These are phyloP conservation scores for Anacardium occidentale DNA, from an alignment of 345 rosid species.

Conservation along the genomic window DNA sequence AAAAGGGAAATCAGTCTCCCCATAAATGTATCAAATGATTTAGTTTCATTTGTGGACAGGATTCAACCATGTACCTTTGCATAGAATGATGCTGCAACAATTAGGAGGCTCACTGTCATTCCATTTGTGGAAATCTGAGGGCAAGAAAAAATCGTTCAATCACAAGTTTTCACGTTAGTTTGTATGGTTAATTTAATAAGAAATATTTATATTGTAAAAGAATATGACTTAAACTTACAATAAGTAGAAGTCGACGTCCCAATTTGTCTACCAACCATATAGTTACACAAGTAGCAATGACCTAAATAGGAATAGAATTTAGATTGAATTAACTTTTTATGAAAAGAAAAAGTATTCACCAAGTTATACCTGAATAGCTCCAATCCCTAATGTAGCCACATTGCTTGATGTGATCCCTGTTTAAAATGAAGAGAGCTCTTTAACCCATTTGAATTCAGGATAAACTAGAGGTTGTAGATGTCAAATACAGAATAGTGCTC, in stretches of 20 bases:
- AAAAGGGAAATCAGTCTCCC: constrained; percentile 2
- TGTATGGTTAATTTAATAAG: no score
- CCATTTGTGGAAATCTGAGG: constrained; percentile 70
- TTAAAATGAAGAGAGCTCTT: constrained; percentile 20
- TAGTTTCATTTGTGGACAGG: not conserved
- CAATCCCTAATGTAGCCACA: constrained; percentile 76
- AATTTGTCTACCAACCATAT: constrained; percentile 86
- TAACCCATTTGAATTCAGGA: constrained; percentile 9
- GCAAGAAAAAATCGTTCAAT: no score
- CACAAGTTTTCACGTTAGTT: no score
- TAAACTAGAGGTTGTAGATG: no score
- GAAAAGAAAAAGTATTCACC: not conserved
- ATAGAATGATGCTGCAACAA: constrained; percentile 75
- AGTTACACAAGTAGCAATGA: constrained; percentile 72
- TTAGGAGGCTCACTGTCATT: constrained; percentile 76
- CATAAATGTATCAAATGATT: no score
- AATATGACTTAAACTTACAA: constrained; percentile 51
- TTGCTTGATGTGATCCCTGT: constrained; percentile 83
- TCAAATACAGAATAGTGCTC: not conserved
- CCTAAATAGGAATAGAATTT: constrained; percentile 35
- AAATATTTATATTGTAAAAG: no score
- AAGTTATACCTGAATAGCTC: constrained; percentile 77
- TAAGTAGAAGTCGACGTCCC: constrained; percentile 85
- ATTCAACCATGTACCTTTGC: constrained; percentile 42
- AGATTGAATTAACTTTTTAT: constrained; percentile 5